Base-by-base conservation (phyloP, 2,329 filamentous ascomycete genomes). In the Epichloe gansuensis region DNA sequence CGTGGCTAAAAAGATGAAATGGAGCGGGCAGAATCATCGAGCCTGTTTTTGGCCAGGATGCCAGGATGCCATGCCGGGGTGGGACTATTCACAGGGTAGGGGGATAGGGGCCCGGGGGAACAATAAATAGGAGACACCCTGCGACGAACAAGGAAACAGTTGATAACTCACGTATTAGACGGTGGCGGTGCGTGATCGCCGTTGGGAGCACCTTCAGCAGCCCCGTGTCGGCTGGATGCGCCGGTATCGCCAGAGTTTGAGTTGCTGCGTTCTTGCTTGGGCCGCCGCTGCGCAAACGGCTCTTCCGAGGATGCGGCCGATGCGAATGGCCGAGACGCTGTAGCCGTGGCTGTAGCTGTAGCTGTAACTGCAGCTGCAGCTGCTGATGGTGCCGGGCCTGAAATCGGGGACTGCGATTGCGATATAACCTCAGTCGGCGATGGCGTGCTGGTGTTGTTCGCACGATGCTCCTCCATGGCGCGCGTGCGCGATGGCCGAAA, bases 401-500 rank as follows among this genome's bases (percentile, higher is more conserved):
- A 55, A n/a, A 35, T 23, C 9, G 48, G 48, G 15, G 48, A 55
- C 46, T 37, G 54, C 51, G 44, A 48, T 25, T 37, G 54, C 51
- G 44, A 48, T 25, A 11, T 50, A 9, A 21, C 42, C 46, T 45
- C 53, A 6, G 35, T 34, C 41, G 50, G 38, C 46, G 46, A 42
- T 17, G 46, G 50, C 15, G 52, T 50, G 46, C 39, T 50, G 41
- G 12, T 48, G 38, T 46, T 48, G 4, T 17, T 55, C n/a, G 51
- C 43, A 39, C 23, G 50, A 48, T 45, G 31, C n/a, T 53, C 51
- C 51, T 52, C 51, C 54, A 53, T 55, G 54, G 44, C 50, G 41
- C 42, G 28, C 47, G 23, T 37, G 34, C 39, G 46, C 38, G 15
- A 35, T 35, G 31, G 47, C 11, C 9, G 44, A 21, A n/a, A 38